A percentile compares a stretch with the other conserved stretches of the same genome.
phyloP scores from a whole-genome alignment of 2,329 filamentous ascomycete species.

The Talaromyces sp. region DNA sequence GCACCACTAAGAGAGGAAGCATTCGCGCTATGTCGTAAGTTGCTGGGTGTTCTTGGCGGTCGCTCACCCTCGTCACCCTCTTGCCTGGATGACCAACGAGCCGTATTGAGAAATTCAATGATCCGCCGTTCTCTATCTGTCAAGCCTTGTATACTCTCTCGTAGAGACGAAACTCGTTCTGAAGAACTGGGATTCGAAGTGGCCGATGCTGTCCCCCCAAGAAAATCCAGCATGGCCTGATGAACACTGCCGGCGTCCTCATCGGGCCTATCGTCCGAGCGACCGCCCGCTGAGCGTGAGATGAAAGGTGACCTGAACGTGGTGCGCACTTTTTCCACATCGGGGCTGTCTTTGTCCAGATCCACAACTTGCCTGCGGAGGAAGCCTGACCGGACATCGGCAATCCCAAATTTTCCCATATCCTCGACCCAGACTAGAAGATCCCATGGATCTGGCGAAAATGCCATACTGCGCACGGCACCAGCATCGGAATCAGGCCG shows the following conservation, averaged over 20 bases:
- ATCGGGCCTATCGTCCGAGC: conserved; percentile 13
- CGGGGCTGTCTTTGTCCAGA: conserved; percentile 29
- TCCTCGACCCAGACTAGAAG: conserved; percentile 93
- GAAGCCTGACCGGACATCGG: conserved; percentile 44
- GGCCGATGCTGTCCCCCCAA: conserved; percentile 18
- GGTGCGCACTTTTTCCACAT: conserved; percentile 27
- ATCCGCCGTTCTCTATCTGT: conserved; percentile 39
- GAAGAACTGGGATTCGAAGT: conserved; percentile 16
- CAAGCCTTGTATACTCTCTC: conserved; percentile 34
- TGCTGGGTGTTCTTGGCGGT: conserved; percentile 21
- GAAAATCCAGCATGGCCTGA: conserved; percentile 19
- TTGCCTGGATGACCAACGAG: conserved; percentile 31
- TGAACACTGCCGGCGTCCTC: conserved; percentile 19
- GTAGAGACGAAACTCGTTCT: conserved; percentile 21
- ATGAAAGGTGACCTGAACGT: conserved; percentile 22
- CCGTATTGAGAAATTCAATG: conserved; percentile 38
- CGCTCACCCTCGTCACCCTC: conserved; percentile 27
- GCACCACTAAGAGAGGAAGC: conserved; percentile 23
- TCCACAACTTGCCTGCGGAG: conserved; percentile 38
- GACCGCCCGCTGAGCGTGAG: conserved; percentile 14
- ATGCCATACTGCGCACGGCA: conserved; percentile 84
- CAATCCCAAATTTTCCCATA: conserved; percentile 48
- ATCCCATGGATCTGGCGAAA: conserved; percentile 84
- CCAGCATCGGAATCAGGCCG: conserved; percentile 65
- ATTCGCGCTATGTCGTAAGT: conserved; percentile 22